Percentiles rank a stretch among this genome's conserved stretches.
phyloP scores from a whole-genome alignment of 2,329 filamentous ascomycete genomes.

The Monosporascus ibericus region DNA sequence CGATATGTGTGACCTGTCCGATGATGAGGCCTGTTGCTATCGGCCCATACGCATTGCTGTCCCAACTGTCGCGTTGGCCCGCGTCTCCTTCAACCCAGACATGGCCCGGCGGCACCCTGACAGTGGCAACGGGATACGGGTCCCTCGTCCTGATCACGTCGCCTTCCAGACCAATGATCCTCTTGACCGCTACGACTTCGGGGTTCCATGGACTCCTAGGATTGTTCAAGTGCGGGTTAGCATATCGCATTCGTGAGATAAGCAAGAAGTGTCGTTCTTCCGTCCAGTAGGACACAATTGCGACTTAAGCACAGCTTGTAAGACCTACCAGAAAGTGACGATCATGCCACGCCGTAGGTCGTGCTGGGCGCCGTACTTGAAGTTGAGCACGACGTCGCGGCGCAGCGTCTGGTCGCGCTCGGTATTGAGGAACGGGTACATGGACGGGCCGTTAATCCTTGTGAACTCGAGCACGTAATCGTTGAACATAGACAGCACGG shows the following conservation, averaged over 20 bases:
- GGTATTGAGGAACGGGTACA: constrained; percentile 72
- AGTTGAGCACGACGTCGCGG: constrained; percentile 52
- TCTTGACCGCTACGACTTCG: constrained; percentile 67
- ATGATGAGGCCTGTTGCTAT: constrained; percentile 69
- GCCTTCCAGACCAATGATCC: constrained; percentile 74
- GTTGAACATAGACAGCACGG: constrained; percentile 56
- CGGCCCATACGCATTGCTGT: constrained; percentile 89
- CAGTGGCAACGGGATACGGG: constrained; percentile 49
- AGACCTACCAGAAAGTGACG: constrained; percentile 59
- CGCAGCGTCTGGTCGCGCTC: constrained; percentile 51
- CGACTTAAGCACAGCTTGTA: constrained; percentile 8
- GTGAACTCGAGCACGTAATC: constrained; percentile 53
- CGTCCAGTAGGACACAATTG: neutral
- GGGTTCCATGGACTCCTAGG: constrained; percentile 65
- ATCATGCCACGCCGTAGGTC: constrained; percentile 66
- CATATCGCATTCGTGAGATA: neutral
- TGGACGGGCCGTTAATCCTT: constrained; percentile 57
- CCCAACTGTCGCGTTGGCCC: constrained; percentile 59
- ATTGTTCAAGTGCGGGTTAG: constrained; percentile 5
- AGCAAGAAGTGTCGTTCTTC: neutral
- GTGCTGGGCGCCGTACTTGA: constrained; percentile 52
- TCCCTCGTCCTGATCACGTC: constrained; percentile 64
- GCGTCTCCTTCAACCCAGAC: constrained; percentile 96
- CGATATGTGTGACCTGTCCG: constrained; percentile 65
- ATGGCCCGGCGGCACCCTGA: constrained; percentile 73